Evolutionary conservation across 2,329 filamentous ascomycete species (phyloP).

Genomic region (Rhinocladiella similis): DNA sequence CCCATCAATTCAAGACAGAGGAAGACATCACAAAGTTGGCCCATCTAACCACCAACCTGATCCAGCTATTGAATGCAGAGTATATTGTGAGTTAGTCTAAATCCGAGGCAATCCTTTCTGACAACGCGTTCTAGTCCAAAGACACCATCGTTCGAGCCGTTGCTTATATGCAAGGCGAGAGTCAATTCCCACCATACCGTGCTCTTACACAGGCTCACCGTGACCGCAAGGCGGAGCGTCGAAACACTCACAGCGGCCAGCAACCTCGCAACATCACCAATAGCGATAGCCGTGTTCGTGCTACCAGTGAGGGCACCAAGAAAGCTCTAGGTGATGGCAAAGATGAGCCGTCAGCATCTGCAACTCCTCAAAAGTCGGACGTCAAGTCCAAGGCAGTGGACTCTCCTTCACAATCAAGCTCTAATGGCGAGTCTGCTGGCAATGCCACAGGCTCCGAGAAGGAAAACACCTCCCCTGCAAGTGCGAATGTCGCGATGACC

Average conservation of each 20-base stretch:
- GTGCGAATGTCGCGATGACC: neutral
- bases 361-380: neutral
- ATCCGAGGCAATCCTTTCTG: neutral
- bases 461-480: neutral
- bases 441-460: neutral
- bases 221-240: conserved; percentile 1
- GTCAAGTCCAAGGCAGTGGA: neutral
- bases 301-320: neutral
- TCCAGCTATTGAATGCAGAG: conserved; percentile 1
- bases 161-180: conserved; percentile 2
- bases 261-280: neutral
- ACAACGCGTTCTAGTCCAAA: neutral
- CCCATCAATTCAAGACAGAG: neutral
- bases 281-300: neutral
- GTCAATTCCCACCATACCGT: conserved; percentile 1
- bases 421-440: neutral
- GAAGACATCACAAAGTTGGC: neutral
- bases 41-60: neutral
- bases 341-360: neutral
- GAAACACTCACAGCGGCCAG: neutral
- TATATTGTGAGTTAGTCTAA: neutral
- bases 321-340: neutral
- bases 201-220: neutral
- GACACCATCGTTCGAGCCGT: conserved; percentile 1
- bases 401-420: neutral